Base-by-base conservation (phyloP, 202 grass and related monocot genomes). In the Zizania palustris region DNA sequence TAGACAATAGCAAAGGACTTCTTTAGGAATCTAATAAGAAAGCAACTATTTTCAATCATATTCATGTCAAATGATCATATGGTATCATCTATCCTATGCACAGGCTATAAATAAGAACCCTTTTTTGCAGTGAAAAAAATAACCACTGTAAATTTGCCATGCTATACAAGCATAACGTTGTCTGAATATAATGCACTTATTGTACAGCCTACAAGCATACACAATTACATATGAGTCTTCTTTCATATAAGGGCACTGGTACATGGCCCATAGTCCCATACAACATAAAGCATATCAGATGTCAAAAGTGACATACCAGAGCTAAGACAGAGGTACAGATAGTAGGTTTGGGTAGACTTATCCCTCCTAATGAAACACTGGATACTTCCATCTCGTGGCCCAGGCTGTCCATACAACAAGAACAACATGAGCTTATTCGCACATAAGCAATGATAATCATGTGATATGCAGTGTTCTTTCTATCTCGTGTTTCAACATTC, bases 331-430 rank as follows among this genome's bases (percentile, higher is more conserved):
- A 97, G 84, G 85, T 94, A 97, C 16, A 97, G 66, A 40, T 75
- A 88, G 83, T 97, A 97, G 28, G 71, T 92, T 57, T 94, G 84
- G 67, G 90, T 97, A 73, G 89, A 90, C 88, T 90, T 97, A 70
- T 94, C 91, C 69, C 95, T 88, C 82, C 90, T 92, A 76, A 97
- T 97, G 66, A 97, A 97, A 57, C 94, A 97, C 68, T 93, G 94
- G 33, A 93, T 90, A 57, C 62, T 86, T 37, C 91, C 91, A 64
- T 94, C 89, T 28, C 87, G 91, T 67, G 88, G 87, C 33, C 94
- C 91, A 84, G 94, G 89, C 94, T 97, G 80, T 45, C 73, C 16
- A 70, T 22, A 60, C 42, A 84, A 68, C 28, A 76, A 9, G 65
- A 82, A 36, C 12, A 80, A 40, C 40, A 44, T 40, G 67, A 75